These are phyloP conservation scores for Talaromyces sp. DNA, from an alignment of 2,329 filamentous ascomycete genomes.

Conservation along the genomic window DNA sequence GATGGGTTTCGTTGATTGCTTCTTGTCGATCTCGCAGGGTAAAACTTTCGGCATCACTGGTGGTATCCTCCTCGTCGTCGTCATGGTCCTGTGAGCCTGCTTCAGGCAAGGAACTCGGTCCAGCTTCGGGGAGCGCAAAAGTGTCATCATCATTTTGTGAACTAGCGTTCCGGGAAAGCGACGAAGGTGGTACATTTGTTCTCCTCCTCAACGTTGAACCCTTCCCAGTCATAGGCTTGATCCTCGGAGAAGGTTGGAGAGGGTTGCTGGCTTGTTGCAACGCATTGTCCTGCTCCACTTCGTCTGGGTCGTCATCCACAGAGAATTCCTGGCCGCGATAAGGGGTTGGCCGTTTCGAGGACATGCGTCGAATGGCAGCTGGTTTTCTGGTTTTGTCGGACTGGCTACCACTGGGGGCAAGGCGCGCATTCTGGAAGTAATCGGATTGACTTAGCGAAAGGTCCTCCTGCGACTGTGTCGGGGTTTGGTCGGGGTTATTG, in stretches of 20 bases:
- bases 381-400: constrained; percentile 61
- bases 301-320: constrained; percentile 77
- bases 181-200: constrained; percentile 24
- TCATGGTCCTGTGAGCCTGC: constrained; percentile 18
- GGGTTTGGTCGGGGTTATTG: neutral
- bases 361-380: constrained; percentile 64
- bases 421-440: constrained; percentile 32
- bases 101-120: constrained; percentile 17
- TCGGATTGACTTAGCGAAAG: neutral
- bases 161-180: constrained; percentile 31
- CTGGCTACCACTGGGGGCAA: constrained; percentile 36
- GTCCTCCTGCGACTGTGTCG: constrained; percentile 4
- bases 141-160: constrained; percentile 35
- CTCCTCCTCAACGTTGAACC: constrained; percentile 38
- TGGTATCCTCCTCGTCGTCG: constrained; percentile 25
- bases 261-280: constrained; percentile 25
- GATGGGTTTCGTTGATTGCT: constrained; percentile 97
- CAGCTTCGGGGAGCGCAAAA: constrained; percentile 26
- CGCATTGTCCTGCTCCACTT: constrained; percentile 67
- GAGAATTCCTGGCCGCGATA: constrained; percentile 84
- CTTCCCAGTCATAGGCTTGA: constrained; percentile 27
- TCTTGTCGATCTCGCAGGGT: constrained; percentile 94
- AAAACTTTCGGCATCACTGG: constrained; percentile 95
- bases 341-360: constrained; percentile 65
- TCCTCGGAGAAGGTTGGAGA: constrained; percentile 29